Evolutionary conservation across 805 yeast species (phyloP).

Genomic region (Ogataea populi-albae): DNA sequence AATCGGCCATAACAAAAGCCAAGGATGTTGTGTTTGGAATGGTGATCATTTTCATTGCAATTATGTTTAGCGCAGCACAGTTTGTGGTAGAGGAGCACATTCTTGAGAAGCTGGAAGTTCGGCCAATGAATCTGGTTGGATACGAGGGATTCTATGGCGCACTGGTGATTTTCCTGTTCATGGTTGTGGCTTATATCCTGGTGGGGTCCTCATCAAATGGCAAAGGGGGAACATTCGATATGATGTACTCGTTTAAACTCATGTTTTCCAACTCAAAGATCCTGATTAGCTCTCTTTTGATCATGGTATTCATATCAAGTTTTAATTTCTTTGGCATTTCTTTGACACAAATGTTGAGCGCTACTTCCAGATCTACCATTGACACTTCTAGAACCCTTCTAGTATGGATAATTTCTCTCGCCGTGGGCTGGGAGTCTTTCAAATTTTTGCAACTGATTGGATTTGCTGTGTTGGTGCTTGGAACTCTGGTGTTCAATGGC

Average conservation of each 20-base stretch:
- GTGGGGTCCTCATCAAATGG: constrained; percentile 41
- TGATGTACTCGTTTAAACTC: constrained; percentile 47
- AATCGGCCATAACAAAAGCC: constrained; percentile 5
- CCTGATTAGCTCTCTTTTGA: constrained; percentile 53
- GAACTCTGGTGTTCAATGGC: constrained; percentile 73
- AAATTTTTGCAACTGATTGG: constrained; percentile 61
- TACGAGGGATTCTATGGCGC: constrained; percentile 72
- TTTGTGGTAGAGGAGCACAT: constrained; percentile 77
- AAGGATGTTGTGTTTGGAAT: constrained; percentile 52
- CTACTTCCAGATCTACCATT: constrained; percentile 75
- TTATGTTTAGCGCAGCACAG: constrained; percentile 68
- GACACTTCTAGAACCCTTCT: constrained; percentile 73
- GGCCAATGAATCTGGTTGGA: constrained; percentile 66
- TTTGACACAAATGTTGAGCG: constrained; percentile 61
- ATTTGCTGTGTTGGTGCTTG: constrained; percentile 59
- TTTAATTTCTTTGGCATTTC: constrained; percentile 76
- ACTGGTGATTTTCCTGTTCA: constrained; percentile 39
- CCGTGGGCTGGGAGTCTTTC: constrained; percentile 75
- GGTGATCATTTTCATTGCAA: constrained; percentile 55
- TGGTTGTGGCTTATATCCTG: constrained; percentile 43
- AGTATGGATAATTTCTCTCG: constrained; percentile 71
- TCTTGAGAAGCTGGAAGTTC: constrained; percentile 47
- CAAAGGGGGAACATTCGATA: constrained; percentile 52
- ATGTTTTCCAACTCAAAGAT: constrained; percentile 43
- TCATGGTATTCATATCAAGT: constrained; percentile 68